Conservation (phyloP, 2,329 filamentous ascomycete species). For the Akanthomyces uredinophilus region DNA sequence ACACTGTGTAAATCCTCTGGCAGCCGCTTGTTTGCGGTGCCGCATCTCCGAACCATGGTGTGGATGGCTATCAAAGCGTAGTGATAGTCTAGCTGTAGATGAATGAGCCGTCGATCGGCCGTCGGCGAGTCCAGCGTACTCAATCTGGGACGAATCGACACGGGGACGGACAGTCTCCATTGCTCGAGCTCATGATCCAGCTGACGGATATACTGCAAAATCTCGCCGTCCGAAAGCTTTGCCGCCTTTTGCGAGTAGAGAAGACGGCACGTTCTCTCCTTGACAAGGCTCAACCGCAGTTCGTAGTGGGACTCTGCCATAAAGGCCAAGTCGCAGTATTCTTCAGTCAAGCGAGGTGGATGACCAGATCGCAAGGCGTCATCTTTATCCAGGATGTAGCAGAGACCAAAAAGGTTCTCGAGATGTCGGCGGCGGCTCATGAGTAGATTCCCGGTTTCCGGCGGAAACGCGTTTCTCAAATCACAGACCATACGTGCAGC, state of each 20-base stretch:
- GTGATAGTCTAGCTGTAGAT: constrained; percentile 20
- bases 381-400: constrained; percentile 26
- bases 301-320: constrained; percentile 24
- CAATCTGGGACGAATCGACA: constrained; percentile 13
- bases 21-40: constrained; percentile 9
- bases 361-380: constrained; percentile 20
- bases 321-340: constrained; percentile 46
- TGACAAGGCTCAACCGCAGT: constrained; percentile 17
- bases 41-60: constrained; percentile 19
- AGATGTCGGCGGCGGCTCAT: constrained; percentile 8
- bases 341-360: constrained; percentile 31
- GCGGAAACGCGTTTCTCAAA: constrained; percentile 6
- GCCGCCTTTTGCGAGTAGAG: constrained; percentile 21
- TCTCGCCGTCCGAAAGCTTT: constrained; percentile 20
- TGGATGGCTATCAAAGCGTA: constrained; percentile 19
- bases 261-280: constrained; percentile 20
- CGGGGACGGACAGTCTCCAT: constrained; percentile 25
- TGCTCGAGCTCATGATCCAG: constrained; percentile 28
- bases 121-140: neutral
- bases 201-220: constrained; percentile 23
- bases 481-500: constrained; percentile 16
- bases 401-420: constrained; percentile 24
- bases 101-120: constrained; percentile 1
- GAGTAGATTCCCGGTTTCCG: neutral
- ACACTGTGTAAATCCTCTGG: constrained; percentile 20